Conservation (phyloP, 2,329 filamentous ascomycete species). For the Ophiocordyceps sinensis region DNA sequence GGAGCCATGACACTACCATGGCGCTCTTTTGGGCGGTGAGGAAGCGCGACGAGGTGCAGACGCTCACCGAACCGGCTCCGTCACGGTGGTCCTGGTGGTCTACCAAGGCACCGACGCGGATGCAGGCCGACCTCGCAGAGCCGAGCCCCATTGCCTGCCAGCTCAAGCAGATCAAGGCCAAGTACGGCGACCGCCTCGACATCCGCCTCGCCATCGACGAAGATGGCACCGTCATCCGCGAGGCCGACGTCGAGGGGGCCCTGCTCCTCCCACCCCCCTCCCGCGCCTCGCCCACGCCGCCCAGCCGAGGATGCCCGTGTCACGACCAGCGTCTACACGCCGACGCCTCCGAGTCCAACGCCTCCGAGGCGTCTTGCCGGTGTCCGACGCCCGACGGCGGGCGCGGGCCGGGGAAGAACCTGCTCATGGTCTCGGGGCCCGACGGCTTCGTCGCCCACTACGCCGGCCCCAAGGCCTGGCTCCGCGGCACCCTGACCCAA, state of each 20-base stretch:
- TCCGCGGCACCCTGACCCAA: constrained; percentile 56
- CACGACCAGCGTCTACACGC: constrained; percentile 17
- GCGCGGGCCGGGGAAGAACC: constrained; percentile 31
- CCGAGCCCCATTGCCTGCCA: constrained; percentile 42
- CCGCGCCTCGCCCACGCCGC: not conserved
- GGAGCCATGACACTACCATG: constrained; percentile 25
- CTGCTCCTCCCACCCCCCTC: constrained; percentile 7
- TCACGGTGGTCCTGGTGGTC: constrained; percentile 9
- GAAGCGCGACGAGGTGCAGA: constrained; percentile 38
- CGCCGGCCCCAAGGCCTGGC: constrained; percentile 68
- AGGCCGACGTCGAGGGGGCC: constrained; percentile 28
- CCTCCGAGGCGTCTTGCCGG: constrained; percentile 9
- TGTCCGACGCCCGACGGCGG: constrained; percentile 10
- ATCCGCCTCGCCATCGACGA: constrained; percentile 75
- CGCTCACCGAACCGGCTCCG: not conserved
- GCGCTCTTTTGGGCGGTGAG: constrained; percentile 71
- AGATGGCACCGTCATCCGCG: constrained; percentile 53
- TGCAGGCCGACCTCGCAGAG: constrained; percentile 8
- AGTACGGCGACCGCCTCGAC: constrained; percentile 39
- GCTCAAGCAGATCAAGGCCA: constrained; percentile 45
- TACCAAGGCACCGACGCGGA: constrained; percentile 6
- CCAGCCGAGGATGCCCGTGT: constrained; percentile 12
- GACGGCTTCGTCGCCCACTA: constrained; percentile 76
- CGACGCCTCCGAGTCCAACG: constrained; percentile 16
- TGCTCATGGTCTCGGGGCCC: constrained; percentile 80